Base-by-base conservation (phyloP, 768 basidiomycete species). In the Suillus americanus region DNA sequence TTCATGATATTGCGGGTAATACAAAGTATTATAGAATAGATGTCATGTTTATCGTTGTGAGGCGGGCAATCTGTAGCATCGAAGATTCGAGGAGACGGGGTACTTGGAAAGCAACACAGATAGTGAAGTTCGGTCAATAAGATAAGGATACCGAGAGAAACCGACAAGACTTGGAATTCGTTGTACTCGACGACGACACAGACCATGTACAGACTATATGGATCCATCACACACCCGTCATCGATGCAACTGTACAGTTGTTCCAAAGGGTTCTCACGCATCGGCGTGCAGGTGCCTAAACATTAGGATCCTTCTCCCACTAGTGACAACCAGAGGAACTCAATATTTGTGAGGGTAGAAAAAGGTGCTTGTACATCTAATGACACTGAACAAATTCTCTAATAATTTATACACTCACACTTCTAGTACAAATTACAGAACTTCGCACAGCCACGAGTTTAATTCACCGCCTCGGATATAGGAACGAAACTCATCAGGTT, bases 401-500 rank as follows among this genome's bases (percentile, higher is more conserved):
- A 50, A 14, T 3, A n/a, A n/a, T n/a, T n/a, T 60, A 23, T 7
- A 40, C 40, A 61, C 14, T 55, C 10, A 28, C 18, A 59, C 28
- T 30, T 30, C 50, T 59, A 38, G 18, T 28, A 40, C 30, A 54
- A 35, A 9, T 13, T n/a, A 54, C 5, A 41, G 12, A 10, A 5
- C 25, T 59, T 59, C 25, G 5, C 18, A 25, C 18, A 4, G 25
- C 25, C 40, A 18, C 38, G 20, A 20, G 10, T 41, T 28, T 13
- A 59, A 41, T 38, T 41, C 25, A 5, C 38, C 25, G 18, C 57
- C 38, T 59, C 40, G 6, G 40, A 41, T 59, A 5, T 6, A 59
- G 57, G 57, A 18, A 41, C 25, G 38, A 59, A 38, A 3, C 33
- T 67, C 37, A 71, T 64, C 43, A 48, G 60, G 18, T 60, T 57